A percentile compares a stretch with the other conserved stretches of the same genome.
These are phyloP conservation scores for Fusarium armeniacum DNA, from an alignment of 2,329 filamentous ascomycete species.

Conservation along the genomic window DNA sequence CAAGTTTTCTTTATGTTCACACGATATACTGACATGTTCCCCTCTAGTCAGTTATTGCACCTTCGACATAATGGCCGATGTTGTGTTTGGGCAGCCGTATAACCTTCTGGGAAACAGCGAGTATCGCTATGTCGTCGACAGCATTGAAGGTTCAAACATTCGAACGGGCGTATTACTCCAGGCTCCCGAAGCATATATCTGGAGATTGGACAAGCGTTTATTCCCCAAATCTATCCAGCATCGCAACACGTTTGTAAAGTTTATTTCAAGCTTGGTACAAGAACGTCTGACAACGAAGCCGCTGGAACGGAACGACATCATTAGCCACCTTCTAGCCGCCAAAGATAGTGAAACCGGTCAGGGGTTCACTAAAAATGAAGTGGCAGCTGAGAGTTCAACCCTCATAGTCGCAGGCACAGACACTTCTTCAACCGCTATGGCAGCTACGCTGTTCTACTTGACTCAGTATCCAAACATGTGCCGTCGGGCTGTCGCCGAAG, in stretches of 20 bases:
- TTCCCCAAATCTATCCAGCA: not conserved
- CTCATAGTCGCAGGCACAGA: conserved; percentile 2
- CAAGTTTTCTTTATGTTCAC: too few relatives aligned
- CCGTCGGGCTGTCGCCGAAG: not conserved
- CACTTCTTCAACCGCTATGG: not conserved
- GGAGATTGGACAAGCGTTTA: not conserved
- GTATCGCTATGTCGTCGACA: not conserved
- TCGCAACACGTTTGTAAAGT: not conserved
- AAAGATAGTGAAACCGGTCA: not conserved
- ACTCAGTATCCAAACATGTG: not conserved
- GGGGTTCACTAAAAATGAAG: not conserved
- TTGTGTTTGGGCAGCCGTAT: conserved; percentile 3
- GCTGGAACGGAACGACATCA: not conserved
- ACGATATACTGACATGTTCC: not conserved
- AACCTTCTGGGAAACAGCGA: not conserved
- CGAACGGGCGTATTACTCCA: not conserved
- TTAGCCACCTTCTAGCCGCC: not conserved
- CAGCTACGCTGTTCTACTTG: conserved; percentile 1
- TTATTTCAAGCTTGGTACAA: not conserved
- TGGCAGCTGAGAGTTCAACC: not conserved
- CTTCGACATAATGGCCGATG: conserved; percentile 2
- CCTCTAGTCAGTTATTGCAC: conserved; percentile 1
- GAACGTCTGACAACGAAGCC: not conserved
- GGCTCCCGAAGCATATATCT: not conserved
- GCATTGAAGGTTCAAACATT: conserved; percentile 5